Conservation (phyloP, 1,139 yeast species). For the Wickerhamomyces sp. region DNA sequence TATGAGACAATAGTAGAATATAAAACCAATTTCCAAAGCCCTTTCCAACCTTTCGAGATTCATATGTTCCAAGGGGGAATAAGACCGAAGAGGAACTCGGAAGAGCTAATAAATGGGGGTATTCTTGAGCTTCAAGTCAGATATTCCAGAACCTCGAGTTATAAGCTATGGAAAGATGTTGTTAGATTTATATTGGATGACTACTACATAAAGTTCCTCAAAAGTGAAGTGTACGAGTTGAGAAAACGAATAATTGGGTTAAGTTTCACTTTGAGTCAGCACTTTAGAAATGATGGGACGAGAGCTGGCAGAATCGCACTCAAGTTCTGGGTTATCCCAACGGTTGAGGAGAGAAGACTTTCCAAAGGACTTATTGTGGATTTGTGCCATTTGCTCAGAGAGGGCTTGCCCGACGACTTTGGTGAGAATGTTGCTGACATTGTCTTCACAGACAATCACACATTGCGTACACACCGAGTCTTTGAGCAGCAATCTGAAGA, state of each 20-base stretch:
- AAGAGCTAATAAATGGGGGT: conserved; percentile 3
- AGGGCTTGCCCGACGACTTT: conserved; percentile 1
- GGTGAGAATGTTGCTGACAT: neutral
- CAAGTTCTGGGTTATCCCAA: conserved; percentile 4
- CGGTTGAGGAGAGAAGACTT: neutral
- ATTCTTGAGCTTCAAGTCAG: conserved; percentile 1
- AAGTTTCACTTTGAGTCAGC: neutral
- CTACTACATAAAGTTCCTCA: neutral
- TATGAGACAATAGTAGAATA: conserved; percentile 3
- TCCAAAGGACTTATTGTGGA: neutral
- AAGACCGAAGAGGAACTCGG: conserved; percentile 1
- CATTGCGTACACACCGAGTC: neutral
- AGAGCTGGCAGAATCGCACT: neutral
- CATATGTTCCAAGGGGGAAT: conserved; percentile 5
- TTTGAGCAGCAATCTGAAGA: neutral
- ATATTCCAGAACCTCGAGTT: neutral
- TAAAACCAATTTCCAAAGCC: neutral
- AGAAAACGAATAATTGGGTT: conserved; percentile 4
- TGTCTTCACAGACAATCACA: neutral
- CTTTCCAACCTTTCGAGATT: conserved; percentile 1
- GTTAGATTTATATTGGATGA: conserved; percentile 3
- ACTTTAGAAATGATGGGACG: neutral
- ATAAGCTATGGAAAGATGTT: conserved; percentile 4
- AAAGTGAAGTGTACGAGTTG: neutral
- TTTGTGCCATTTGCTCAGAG: neutral